Evolutionary conservation across 495 filamentous ascomycete genomes (phyloP).

Genomic region (Astrothelium macrocarpum): DNA sequence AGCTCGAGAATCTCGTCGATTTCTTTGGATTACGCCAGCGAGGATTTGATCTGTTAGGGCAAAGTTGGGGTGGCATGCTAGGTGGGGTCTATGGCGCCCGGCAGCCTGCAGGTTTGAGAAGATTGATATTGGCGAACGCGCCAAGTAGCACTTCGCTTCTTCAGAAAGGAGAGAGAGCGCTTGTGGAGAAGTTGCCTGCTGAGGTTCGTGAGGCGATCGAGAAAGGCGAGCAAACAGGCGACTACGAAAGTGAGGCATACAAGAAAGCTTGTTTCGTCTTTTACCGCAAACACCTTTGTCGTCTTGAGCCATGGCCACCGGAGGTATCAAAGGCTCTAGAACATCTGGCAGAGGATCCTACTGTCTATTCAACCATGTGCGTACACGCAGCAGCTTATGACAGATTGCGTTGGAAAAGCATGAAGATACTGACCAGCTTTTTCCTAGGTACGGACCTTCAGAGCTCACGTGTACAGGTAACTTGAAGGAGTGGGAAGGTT

Average conservation of each 20-base stretch:
- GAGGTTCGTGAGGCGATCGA: constrained; percentile 35
- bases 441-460: constrained; percentile 9
- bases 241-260: constrained; percentile 39
- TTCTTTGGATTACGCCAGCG: constrained; percentile 30
- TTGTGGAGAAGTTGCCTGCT: constrained; percentile 33
- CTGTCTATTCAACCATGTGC: constrained; percentile 41
- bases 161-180: constrained; percentile 22
- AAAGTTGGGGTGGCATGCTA: constrained; percentile 46
- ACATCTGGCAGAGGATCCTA: constrained; percentile 35
- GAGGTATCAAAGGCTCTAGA: constrained; percentile 25
- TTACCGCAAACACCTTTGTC: constrained; percentile 36
- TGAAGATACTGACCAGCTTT: constrained; percentile 9
- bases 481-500: constrained; percentile 36
- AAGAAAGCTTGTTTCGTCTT: constrained; percentile 36
- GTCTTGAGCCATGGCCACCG: constrained; percentile 32
- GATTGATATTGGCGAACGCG: constrained; percentile 35
- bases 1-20: constrained; percentile 41
- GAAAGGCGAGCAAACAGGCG: constrained; percentile 30
- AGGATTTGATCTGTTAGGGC: constrained; percentile 38
- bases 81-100: constrained; percentile 31
- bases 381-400: constrained; percentile 36
- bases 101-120: constrained; percentile 33
- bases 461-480: constrained; percentile 1
- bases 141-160: constrained; percentile 31
- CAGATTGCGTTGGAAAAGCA: neutral